Evolutionary conservation across 2,329 filamentous ascomycete species (phyloP), one percentile per base, ranked within the genome.

Genomic region (Hymenoscyphus albidus): DNA sequence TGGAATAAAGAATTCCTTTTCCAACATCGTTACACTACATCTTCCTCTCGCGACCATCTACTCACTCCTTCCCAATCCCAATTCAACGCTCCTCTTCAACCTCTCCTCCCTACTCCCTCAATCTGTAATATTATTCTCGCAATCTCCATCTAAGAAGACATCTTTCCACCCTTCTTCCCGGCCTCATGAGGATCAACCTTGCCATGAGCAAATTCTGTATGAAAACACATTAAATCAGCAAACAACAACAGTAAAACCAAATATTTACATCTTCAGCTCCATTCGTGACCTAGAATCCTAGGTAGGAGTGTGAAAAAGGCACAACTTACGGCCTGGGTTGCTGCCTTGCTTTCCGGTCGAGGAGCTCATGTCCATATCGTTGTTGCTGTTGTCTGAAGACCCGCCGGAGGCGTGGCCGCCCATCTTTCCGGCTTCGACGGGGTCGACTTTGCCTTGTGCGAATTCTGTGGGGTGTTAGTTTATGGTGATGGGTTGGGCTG

Each of bases 171-270:
- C 70, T 77, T 66, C 71, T 75, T 75, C 39, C 77, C 76, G 62
- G 76, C 77, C 69, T 78, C 73, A 58, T 70, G 67, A 14, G 77
- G 76, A 67, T 78, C 77, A 38, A 78, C 76, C 67, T 77, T 74
- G 67, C 76, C 76, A 27, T 75, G 72, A 59, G 76, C 76, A 65
- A 77, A 77, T 67, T 77, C 72, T 67, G 27, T 27, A 27, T 22
- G 35, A n/a, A 32, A 61, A 32, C 13, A 54, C 31, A 32, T 51
- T 42, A 9, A 27, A n/a, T 57, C 9, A 44, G 13, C 16, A 13
- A 35, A 35, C 14, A 3, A n/a, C 1, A 3, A 22, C n/a, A 18
- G 6, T 4, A 48, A 4, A 2, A 35, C 35, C 35, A 27, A 27
- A 27, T 35, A 6, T 35, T 35, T 10, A 35, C 35, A 6, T 10